Evolutionary conservation across 2,329 filamentous ascomycete species (phyloP).

Genomic region (Fusarium stilboides): DNA sequence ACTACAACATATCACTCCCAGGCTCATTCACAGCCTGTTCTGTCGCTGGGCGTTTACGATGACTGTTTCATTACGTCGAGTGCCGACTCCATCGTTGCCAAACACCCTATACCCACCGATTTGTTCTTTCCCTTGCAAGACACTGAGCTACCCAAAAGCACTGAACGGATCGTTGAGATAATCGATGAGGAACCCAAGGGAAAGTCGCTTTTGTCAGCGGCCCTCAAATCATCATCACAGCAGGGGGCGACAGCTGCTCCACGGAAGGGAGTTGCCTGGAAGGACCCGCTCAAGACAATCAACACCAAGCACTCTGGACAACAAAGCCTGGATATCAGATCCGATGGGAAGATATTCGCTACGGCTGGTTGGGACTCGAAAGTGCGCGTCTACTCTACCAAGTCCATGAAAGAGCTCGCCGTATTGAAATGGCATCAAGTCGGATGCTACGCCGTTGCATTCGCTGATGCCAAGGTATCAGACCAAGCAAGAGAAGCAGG

Average conservation of each 20-base stretch:
- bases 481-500: slow-evolving; percentile 7
- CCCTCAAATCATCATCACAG: slow-evolving; percentile 24
- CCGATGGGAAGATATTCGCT: slow-evolving; percentile 86
- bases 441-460: slow-evolving; percentile 86
- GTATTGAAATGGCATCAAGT: slow-evolving; percentile 95
- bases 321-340: slow-evolving; percentile 82
- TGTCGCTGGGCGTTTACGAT: slow-evolving; percentile 77
- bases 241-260: slow-evolving; percentile 13
- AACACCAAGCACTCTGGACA: slow-evolving; percentile 94
- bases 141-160: slow-evolving; percentile 7
- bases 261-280: slow-evolving; percentile 51
- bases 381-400: slow-evolving; percentile 84
- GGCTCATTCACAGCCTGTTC: slow-evolving; percentile 83
- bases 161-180: slow-evolving; percentile 49
- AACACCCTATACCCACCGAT: slow-evolving; percentile 74
- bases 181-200: slow-evolving; percentile 32
- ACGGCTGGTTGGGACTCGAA: slow-evolving; percentile 94
- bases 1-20: slow-evolving; percentile 73
- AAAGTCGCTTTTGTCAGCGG: slow-evolving; percentile 48
- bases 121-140: slow-evolving; percentile 36
- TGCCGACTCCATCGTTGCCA: slow-evolving; percentile 84
- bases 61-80: slow-evolving; percentile 82
- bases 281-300: slow-evolving; percentile 70
- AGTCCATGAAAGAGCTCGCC: slow-evolving; percentile 87
- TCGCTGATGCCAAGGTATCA: slow-evolving; percentile 65